Conservation (phyloP, 1,284 basidiomycete genomes). For the Apiotrichum sp. region DNA sequence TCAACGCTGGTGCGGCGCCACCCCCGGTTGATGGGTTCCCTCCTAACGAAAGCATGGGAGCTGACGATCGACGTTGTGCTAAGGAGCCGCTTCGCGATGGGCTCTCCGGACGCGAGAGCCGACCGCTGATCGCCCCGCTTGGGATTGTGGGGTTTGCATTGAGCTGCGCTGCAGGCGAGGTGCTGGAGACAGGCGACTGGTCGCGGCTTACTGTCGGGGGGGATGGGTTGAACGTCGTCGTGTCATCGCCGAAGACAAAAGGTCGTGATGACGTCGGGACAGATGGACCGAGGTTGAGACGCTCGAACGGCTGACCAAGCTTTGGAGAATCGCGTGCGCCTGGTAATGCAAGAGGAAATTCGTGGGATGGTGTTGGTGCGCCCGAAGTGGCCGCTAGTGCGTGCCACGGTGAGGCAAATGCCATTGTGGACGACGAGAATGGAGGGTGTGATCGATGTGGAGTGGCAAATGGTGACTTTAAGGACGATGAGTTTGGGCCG, state of each 20-base stretch:
- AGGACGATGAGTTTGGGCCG: conserved; percentile 1
- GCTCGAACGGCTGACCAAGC: conserved; percentile 45
- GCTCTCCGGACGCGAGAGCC: background rate
- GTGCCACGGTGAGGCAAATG: conserved; percentile 38
- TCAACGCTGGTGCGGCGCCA: no score
- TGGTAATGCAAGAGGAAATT: conserved; percentile 22
- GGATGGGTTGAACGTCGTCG: background rate
- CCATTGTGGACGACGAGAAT: background rate
- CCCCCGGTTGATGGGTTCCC: no score
- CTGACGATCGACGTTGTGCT: conserved; percentile 4
- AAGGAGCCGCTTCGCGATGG: background rate
- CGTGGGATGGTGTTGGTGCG: conserved; percentile 44
- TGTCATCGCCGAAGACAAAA: background rate
- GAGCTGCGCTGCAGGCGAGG: no score
- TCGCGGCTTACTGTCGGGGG: no score
- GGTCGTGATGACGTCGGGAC: background rate
- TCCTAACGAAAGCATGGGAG: background rate
- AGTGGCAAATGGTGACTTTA: conserved; percentile 4
- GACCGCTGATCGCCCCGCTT: background rate
- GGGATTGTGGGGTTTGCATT: background rate
- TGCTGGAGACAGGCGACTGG: no score
- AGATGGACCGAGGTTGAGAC: conserved; percentile 36
- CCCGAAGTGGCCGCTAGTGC: conserved; percentile 42
- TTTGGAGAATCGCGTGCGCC: conserved; percentile 34
- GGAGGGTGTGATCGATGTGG: background rate